Evolutionary conservation across 768 basidiomycete species (phyloP).

Genomic region (Rhizopogon vinicolor): DNA sequence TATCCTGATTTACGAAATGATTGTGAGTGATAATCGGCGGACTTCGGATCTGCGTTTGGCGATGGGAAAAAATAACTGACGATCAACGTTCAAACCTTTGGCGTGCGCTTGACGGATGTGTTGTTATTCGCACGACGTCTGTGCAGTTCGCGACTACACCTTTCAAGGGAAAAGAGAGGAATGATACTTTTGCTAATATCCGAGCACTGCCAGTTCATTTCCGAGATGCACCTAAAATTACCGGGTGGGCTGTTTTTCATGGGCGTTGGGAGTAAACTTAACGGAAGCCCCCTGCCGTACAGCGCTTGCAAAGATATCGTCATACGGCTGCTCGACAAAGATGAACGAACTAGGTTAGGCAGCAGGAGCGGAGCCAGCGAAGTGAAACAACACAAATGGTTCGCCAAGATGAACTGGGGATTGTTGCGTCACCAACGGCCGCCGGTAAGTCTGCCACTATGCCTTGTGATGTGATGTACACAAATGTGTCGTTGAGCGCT

Average conservation of each 20-base stretch:
- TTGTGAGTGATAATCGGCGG: conserved; percentile 54
- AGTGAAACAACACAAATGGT: conserved; percentile 99
- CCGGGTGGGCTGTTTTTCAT: conserved; percentile 45
- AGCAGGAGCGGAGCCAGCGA: conserved; percentile 95
- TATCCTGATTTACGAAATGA: conserved; percentile 98
- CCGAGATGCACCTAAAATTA: conserved; percentile 78
- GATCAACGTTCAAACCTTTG: conserved; percentile 28
- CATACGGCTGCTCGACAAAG: conserved; percentile 84
- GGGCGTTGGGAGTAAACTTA: conserved; percentile 2
- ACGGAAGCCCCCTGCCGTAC: conserved; percentile 11
- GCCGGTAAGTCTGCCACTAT: conserved; percentile 56
- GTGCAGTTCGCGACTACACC: conserved; percentile 94
- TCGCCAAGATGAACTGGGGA: conserved; percentile 94
- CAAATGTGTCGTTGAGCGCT: background rate
- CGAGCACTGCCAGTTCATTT: conserved; percentile 82
- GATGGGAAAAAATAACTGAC: conserved; percentile 23
- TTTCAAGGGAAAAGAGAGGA: conserved; percentile 94
- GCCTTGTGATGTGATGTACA: background rate
- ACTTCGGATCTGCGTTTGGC: conserved; percentile 4
- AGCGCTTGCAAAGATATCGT: conserved; percentile 90
- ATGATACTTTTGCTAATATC: conserved; percentile 96
- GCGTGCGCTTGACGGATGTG: conserved; percentile 4
- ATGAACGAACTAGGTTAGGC: conserved; percentile 83
- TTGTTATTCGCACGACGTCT: conserved; percentile 3
- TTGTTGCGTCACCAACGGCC: conserved; percentile 88